These are phyloP conservation scores for Apiospora malaysiana DNA, from an alignment of 2,329 filamentous ascomycete genomes.

Conservation along the genomic window DNA sequence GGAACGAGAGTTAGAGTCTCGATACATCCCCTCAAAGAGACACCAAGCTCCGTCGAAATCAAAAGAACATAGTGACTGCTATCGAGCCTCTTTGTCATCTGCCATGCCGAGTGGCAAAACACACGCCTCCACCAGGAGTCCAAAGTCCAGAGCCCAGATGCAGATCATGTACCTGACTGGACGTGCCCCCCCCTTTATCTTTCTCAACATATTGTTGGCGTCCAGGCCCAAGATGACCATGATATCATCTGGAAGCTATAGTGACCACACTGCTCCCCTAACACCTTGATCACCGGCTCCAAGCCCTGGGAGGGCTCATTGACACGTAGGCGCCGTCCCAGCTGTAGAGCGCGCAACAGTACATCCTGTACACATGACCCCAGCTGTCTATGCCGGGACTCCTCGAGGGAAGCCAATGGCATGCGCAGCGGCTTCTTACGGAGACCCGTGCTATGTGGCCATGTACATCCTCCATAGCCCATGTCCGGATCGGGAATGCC, in stretches of 20 bases:
- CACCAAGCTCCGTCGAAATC: no score
- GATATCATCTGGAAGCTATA: neutral
- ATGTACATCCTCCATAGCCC: neutral
- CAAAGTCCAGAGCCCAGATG: neutral
- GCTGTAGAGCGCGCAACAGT: neutral
- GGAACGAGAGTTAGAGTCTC: neutral
- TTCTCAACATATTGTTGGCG: neutral
- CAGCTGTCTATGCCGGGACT: neutral
- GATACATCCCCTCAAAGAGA: neutral
- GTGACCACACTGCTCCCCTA: neutral
- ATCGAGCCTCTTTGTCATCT: neutral
- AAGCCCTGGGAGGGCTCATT: neutral
- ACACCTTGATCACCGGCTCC: neutral
- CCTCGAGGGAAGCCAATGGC: neutral
- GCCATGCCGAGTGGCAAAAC: neutral
- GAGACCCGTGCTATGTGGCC: neutral
- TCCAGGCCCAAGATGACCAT: neutral
- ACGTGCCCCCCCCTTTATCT: neutral
- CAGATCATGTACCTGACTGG: neutral
- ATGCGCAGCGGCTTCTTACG: neutral
- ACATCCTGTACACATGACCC: neutral
- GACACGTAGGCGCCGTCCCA: neutral
- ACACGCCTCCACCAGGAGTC: neutral
- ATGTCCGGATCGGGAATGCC: neutral
- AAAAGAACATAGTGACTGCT: neutral